Evolutionary conservation across 2,329 filamentous ascomycete genomes (phyloP), one percentile per base, ranked within the genome.

Genomic region (Fusarium euwallaceae): DNA sequence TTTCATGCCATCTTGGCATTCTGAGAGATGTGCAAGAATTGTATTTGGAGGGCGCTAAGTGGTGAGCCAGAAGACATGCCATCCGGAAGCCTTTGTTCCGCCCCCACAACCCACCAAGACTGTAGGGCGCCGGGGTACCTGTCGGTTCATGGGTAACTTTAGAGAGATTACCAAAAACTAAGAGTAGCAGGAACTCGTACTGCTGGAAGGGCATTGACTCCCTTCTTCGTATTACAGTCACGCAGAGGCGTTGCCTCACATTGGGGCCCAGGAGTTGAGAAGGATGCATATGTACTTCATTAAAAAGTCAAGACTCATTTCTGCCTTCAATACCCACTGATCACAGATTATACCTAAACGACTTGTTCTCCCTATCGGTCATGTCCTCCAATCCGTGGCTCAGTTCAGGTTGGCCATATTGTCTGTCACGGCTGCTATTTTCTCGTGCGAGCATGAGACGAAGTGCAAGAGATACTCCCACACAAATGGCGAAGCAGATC

Each of bases 371-470:
- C 34, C 37, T 43, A 61, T 86, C 83, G 10, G 83, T 84, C 55
- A 84, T 77, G 59, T 85, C 83, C 55, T 84, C 82, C 48, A 84
- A 82, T 0, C 82, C 83, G 24, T 83, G 81, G 20, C 77, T 78
- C 64, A 81, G 70, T 17, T 78, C 79, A 5, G 77, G 76, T 11
- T 81, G 67, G 20, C 83, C 81, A 39, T 81, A 79, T 16, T 78
- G 63, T 41, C 56, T 59, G 16, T 83, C 78, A 36, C 81, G 76
- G 27, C 66, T 78, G 27, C 69, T 76, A 64, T 83, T 83, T 64
- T 83, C 71, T 16, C 70, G 61, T 5, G 62, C 76, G n/a, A 79
- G 69, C 12, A 78, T 61, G 29, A 81, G 75, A 3, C 82, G 71
- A 8, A 83, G 74, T 10, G 72, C 68, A 11, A 82, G 56, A n/a